Conservation (phyloP, 2,329 filamentous ascomycete genomes). For the Simplicillium sp. region DNA sequence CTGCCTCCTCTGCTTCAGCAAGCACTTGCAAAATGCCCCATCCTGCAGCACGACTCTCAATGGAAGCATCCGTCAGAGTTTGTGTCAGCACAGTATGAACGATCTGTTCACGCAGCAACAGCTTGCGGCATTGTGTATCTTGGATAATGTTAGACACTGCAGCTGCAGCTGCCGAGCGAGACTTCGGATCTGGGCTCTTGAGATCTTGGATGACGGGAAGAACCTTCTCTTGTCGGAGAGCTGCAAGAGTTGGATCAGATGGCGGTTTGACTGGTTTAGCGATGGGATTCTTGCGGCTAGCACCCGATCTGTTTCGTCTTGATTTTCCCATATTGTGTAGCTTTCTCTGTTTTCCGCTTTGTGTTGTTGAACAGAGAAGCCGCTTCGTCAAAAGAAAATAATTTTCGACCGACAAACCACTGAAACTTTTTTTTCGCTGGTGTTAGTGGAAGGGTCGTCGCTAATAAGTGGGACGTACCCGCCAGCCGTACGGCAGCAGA, state of each 20-base stretch:
- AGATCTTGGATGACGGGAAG: conserved; percentile 53
- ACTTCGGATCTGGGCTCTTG: conserved; percentile 47
- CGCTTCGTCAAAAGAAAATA: not conserved
- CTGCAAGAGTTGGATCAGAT: conserved; percentile 52
- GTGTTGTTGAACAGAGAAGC: not conserved
- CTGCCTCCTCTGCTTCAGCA: conserved; percentile 52
- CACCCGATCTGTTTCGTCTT: conserved; percentile 40
- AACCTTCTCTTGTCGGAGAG: conserved; percentile 53
- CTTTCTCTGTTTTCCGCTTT: not conserved
- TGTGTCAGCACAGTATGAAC: conserved; percentile 54
- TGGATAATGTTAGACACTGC: conserved; percentile 54
- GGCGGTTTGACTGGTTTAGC: conserved; percentile 50
- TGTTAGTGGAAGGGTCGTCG: not conserved
- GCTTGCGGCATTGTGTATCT: conserved; percentile 51
- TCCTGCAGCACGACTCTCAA: conserved; percentile 56
- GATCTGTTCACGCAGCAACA: conserved; percentile 57
- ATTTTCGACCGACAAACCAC: conserved; percentile 3
- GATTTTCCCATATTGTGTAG: conserved; percentile 46
- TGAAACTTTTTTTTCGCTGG: not conserved
- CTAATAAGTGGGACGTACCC: too few species aligned
- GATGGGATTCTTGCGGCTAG: conserved; percentile 42
- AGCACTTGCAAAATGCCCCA: conserved; percentile 57
- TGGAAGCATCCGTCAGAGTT: conserved; percentile 51
- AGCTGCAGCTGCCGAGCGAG: conserved; percentile 47
- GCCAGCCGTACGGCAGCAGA: not conserved